Evolutionary conservation across 2,329 filamentous ascomycete genomes (phyloP), one percentile per base, ranked within the genome.

Genomic region (Lachnellula occidentalis): DNA sequence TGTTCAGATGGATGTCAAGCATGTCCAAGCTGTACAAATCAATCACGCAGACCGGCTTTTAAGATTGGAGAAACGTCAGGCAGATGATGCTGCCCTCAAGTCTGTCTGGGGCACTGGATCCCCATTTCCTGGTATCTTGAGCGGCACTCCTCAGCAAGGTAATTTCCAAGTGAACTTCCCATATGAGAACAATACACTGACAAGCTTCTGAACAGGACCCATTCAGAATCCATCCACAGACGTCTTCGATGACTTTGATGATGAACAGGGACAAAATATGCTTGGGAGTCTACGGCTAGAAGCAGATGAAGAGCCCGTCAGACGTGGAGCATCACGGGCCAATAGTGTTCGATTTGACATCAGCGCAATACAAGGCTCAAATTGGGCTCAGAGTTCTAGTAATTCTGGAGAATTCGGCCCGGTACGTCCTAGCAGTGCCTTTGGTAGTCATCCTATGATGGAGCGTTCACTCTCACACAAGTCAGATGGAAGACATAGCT

Each of bases 341-440:
- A 97, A 97, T 69, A 97, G 94, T 68, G 94, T 99, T 63, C 88
- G 94, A 37, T 99, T 99, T 66, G 94, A 97, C 68, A 92, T 97
- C 70, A 96, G 90, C 67, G 92, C 92, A 14, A 84, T 96, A 64
- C 91, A 96, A 64, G 88, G 90, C 47, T 91, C 82, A 8, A 81
- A 91, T 70, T 95, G 94, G 82, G 86, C 86, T 37, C 90, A 95
- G 66, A 84, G 83, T 60, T 88, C 87, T 56, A 84, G 92, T 45
- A 87, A 91, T 53, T 92, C 90, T 12, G 83, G 88, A 46, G 94
- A 97, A 53, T 87, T 95, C 62, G 83, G 85, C 41, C 87, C 88
- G 24, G 76, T 84, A 47, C 80, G 92, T 50, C 91, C 90, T 21
- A 82, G 85, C 22, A 95, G 90, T 70, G 87, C 90, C 36, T 78